Percentiles rank a stretch among this genome's conserved stretches.
phyloP scores from a whole-genome alignment of 176 grass and related monocot species.

The Aegilops umbellulata region DNA sequence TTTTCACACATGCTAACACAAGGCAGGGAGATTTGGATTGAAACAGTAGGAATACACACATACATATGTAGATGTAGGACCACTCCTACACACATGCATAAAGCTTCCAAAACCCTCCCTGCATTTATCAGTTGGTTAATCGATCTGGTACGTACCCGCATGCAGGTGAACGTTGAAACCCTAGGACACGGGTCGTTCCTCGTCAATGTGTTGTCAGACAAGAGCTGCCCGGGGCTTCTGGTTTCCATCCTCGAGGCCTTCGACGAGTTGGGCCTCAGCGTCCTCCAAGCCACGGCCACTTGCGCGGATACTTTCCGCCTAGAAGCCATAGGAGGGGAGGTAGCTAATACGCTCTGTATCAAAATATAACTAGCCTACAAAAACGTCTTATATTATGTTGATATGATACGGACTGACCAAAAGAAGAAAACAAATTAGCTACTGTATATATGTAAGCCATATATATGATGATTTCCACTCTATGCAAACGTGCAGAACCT shows the following conservation, averaged over 20 bases:
- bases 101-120: background rate
- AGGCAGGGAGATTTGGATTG: background rate
- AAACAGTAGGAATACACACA: background rate
- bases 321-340: conserved; percentile 71
- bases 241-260: conserved; percentile 83
- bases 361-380: too few species aligned
- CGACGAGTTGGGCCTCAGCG: conserved; percentile 84
- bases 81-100: background rate
- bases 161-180: conserved; percentile 87
- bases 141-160: background rate
- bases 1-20: background rate
- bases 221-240: conserved; percentile 83
- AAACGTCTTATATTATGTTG: too few species aligned
- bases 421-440: background rate
- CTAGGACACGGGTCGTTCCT: conserved; percentile 76
- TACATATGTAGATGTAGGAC: background rate
- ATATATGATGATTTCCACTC: background rate
- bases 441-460: too few species aligned
- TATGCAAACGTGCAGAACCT: conserved; percentile 44
- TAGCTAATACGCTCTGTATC: conserved; percentile 11
- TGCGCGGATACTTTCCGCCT: conserved; percentile 81
- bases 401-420: background rate
- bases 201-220: conserved; percentile 74
- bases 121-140: conserved; percentile 5
- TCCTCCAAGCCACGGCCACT: conserved; percentile 78